Conservation (phyloP, 2,329 filamentous ascomycete genomes). For the Fusarium brevicatenulatum region DNA sequence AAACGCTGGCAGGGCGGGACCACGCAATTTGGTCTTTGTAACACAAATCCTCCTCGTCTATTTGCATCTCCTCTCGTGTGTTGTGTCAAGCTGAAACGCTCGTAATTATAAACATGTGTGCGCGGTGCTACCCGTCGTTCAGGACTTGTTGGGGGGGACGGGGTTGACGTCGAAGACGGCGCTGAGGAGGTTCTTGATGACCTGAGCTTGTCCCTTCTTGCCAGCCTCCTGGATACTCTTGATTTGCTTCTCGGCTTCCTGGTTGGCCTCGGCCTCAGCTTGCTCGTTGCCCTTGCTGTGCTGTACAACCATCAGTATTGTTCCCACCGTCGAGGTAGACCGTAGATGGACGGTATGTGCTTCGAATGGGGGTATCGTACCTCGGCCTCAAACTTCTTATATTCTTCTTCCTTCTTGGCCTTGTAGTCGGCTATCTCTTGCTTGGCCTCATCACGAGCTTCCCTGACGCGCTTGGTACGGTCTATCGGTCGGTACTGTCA, state of each 20-base stretch:
- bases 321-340: not conserved
- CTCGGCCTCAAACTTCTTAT: constrained; percentile 89
- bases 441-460: constrained; percentile 95
- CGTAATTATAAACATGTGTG: constrained; percentile 26
- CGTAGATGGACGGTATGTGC: not conserved
- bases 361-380: constrained; percentile 48
- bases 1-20: constrained; percentile 18
- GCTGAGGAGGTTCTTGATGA: constrained; percentile 83
- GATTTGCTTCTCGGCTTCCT: constrained; percentile 80
- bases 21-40: constrained; percentile 32
- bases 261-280: constrained; percentile 83
- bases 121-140: constrained; percentile 9
- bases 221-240: constrained; percentile 84
- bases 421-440: constrained; percentile 97
- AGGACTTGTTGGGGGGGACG: constrained; percentile 56
- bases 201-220: constrained; percentile 79
- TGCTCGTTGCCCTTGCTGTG: constrained; percentile 89
- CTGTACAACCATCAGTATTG: constrained; percentile 57
- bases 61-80: constrained; percentile 6
- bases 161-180: constrained; percentile 89
- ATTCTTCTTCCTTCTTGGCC: constrained; percentile 90
- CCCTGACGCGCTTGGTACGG: constrained; percentile 96
- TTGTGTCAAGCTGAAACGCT: constrained; percentile 18
- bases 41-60: constrained; percentile 26
- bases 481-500: constrained; percentile 39